Percentiles rank a stretch among this genome's conserved stretches.
These are phyloP conservation scores for Dichotomopilus funicola DNA, from an alignment of 2,329 filamentous ascomycete genomes.

Conservation along the genomic window DNA sequence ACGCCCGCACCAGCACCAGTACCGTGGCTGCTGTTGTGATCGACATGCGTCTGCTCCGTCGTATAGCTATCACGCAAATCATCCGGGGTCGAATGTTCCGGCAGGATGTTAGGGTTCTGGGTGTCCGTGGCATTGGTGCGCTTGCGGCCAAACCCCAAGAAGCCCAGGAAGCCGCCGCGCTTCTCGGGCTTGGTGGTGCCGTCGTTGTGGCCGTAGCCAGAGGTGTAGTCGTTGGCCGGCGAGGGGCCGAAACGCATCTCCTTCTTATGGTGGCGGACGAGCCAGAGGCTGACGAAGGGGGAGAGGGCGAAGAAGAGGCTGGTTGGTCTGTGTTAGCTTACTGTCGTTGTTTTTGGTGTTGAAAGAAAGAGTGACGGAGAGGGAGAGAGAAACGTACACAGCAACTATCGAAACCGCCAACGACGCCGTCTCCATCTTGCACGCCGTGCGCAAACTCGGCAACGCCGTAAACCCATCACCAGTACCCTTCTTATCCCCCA, in stretches of 20 bases:
- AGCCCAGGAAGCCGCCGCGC: neutral
- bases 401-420: constrained; percentile 74
- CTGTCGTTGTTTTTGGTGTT: neutral
- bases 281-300: constrained; percentile 23
- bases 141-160: constrained; percentile 15
- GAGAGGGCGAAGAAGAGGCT: constrained; percentile 31
- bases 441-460: constrained; percentile 50
- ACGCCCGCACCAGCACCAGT: too few species aligned
- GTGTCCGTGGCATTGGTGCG: neutral
- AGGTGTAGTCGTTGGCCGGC: constrained; percentile 30
- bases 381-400: constrained; percentile 45
- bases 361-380: neutral
- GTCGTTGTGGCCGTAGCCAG: constrained; percentile 16
- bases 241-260: constrained; percentile 36
- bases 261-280: constrained; percentile 30
- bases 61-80: constrained; percentile 18
- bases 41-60: constrained; percentile 21
- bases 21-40: neutral
- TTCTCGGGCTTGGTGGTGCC: neutral
- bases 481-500: constrained; percentile 34
- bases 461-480: constrained; percentile 41
- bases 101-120: constrained; percentile 16
- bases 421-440: constrained; percentile 67
- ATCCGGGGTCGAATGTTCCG: constrained; percentile 17
- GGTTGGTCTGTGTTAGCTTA: neutral